Conservation (phyloP, 352 stramenopile species). For the Globisporangium viniferum region DNA sequence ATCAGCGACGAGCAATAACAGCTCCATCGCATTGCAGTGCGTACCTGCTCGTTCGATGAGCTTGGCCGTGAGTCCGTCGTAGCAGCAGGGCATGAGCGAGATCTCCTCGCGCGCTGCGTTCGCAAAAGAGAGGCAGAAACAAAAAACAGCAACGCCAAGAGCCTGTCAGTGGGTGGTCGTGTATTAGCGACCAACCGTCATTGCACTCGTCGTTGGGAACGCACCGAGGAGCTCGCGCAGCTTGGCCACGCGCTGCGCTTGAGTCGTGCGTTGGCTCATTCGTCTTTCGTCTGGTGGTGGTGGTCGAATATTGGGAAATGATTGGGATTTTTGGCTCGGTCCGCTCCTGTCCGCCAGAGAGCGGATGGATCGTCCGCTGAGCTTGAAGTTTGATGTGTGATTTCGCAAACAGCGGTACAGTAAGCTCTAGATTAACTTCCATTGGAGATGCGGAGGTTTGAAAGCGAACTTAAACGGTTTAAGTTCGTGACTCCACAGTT, state of each 20-base stretch:
- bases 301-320: background rate
- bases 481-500: too few relatives aligned
- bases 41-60: conserved; percentile 75
- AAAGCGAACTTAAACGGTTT: too few relatives aligned
- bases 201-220: background rate
- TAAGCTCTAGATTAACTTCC: background rate
- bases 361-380: background rate
- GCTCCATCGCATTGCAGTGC: background rate
- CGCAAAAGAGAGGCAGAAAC: background rate
- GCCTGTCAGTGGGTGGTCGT: background rate
- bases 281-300: background rate
- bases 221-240: conserved; percentile 47
- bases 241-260: conserved; percentile 38
- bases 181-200: background rate
- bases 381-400: background rate
- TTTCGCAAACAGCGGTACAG: background rate
- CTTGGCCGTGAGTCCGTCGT: conserved; percentile 88
- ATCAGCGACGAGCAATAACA: background rate
- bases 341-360: background rate
- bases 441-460: background rate
- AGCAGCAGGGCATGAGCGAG: conserved; percentile 88
- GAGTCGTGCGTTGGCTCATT: conserved; percentile 25
- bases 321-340: background rate
- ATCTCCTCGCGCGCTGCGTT: conserved; percentile 45
- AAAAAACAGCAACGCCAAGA: too few relatives aligned